Percentiles rank a stretch among this genome's conserved stretches.
These are phyloP conservation scores for Rhododendron vialii DNA, from an alignment of 148 eudicot species.

Conservation along the genomic window DNA sequence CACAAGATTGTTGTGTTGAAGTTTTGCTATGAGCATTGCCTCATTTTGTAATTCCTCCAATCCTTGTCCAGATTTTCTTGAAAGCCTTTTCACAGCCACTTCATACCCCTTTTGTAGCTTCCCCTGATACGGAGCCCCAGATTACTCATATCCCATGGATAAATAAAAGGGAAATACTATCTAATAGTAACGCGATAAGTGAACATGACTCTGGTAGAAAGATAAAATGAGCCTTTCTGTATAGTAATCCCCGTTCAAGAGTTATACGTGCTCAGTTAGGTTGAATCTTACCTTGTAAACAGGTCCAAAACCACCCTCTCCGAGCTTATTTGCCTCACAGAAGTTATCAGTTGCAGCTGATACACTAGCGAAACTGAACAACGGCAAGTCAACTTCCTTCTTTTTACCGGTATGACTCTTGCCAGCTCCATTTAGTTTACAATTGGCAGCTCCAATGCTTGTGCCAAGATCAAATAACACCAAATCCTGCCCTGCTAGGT, in stretches of 20 bases:
- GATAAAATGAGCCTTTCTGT: not conserved
- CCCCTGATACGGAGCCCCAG: not conserved
- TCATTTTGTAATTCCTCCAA: conserved; percentile 6
- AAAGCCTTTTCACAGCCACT: conserved; percentile 5
- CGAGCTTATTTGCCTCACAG: not conserved
- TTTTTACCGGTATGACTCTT: not conserved
- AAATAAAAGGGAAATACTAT: not conserved
- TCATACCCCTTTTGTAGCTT: not conserved
- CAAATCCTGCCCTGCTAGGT: conserved; percentile 5
- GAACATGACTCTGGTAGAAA: not conserved
- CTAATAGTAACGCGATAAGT: not conserved
- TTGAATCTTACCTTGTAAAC: conserved; percentile 4
- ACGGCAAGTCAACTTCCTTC: not conserved
- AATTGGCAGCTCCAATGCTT: not conserved
- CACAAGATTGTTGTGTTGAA: conserved; percentile 7
- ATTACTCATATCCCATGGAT: no score
- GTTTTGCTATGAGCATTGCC: not conserved
- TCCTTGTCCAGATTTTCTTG: not conserved
- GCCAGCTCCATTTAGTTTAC: not conserved
- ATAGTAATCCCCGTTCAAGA: not conserved
- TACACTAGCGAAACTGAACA: not conserved
- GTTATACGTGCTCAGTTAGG: not conserved
- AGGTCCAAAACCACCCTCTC: conserved; percentile 8
- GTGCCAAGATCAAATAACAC: not conserved
- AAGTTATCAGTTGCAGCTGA: not conserved